Base-by-base conservation (phyloP, 1,284 basidiomycete genomes). In the Mycena citricolor region DNA sequence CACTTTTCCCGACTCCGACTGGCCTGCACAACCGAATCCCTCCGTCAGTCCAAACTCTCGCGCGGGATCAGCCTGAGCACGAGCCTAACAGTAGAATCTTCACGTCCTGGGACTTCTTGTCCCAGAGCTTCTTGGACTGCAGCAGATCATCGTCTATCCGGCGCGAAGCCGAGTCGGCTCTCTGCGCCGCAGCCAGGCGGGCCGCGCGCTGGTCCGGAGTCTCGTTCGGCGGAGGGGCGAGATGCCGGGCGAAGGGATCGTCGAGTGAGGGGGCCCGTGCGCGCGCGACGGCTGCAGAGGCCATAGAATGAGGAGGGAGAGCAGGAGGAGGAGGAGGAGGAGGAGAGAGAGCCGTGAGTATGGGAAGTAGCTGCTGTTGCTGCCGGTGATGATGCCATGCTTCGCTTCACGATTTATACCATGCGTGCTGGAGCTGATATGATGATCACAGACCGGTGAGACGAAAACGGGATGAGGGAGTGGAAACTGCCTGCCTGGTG, bases 1-100 rank as follows among this genome's bases (percentile, higher is more conserved):
- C 26, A 69, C 71, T 68, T 85, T 85, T 42, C 82, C 82, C 1
- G 81, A 82, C 65, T 83, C 79, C 4, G 79, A 76, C 61, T 84
- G 82, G 23, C 81, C 81, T 83, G 10, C 4, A 22, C n/a, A 35
- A 23, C 32, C 21, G 13, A n/a, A 25, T 16, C 39, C 5, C 36
- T 28, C 39, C 34, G 20, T 8, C 20, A 37, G 32, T 20, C 46
- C 21, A 11, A 34, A 14, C 17, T 6, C 19, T 42, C 20, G 14
- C 26, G 30, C 40, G 26, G 20, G 3, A 22, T 21, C 28, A 42
- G 20, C 20, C 19, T 28, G 16, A 48, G 41, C 22, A 59, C 70
- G 54, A 41, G 80, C 83, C 83, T 32, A 86, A 66, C 4, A 86
- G 63, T 42, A 86, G 66, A 23, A 86, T 70, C 61, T 83, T 84